Base-by-base conservation (phyloP, 2,329 filamentous ascomycete genomes). In the Cladosporium sp. region DNA sequence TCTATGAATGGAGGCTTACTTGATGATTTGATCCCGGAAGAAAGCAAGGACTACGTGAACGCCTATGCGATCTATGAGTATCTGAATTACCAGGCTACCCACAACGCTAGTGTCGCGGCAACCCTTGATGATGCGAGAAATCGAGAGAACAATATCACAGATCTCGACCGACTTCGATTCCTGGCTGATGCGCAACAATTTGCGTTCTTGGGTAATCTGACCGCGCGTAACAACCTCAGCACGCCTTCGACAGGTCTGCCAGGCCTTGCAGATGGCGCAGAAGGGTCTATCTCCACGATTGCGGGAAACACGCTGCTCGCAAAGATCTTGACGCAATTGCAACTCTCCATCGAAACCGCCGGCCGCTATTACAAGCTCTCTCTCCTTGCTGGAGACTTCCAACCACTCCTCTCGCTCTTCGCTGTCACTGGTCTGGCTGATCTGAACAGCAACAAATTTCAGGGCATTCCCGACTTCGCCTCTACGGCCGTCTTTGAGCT, bases 61-160 rank as follows among this genome's bases (percentile, higher is more conserved):
- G 85, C 85, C 2, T 80, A 82, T 67, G 71, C 78, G 14, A 84
- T 88, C 67, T 84, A 81, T 63, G 85, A 88, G 67, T 87, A 84
- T 69, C 74, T 88, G 53, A 79, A 81, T 35, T 88, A 88, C 72
- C 78, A 81, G 46, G 80, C 80, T 60, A 70, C 78, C 21, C 85
- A 88, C 74, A 85, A 88, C 69, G 70, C 71, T 11, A 81, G 78
- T 6, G 75, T 81, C 26, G 72, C 76, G 57, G 66, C 71, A n/a
- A 46, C 33, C 6, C 35, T 52, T 18, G 29, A 40, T 18, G 16
- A 33, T 6, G 8, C 52, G 18, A 29, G 21, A 21, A 55, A 55
- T 5, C 52, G 28, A 55, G 44, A 23, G 12, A 67, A 66, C 37
- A 73, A 73, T 61, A 67, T 61, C 33, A 69, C 62, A 65, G 72